phyloP scores from a whole-genome alignment of 208 protist genomes.

The Kentomonas sorsogonicus region DNA sequence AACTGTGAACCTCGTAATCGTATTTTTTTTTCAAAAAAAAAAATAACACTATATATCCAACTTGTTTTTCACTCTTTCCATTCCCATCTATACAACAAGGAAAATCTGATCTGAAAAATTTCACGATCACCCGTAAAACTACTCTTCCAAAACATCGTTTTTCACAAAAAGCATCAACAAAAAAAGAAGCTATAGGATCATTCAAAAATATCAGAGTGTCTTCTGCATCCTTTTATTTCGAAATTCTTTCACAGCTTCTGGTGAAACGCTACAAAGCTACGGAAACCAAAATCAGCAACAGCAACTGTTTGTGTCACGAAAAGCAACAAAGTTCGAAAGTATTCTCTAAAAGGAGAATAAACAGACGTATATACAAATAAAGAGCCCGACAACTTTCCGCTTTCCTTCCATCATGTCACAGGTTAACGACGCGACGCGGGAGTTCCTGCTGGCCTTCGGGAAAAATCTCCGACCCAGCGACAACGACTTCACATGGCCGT shows the following conservation, averaged over 20 bases:
- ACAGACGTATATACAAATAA: constrained; percentile 4
- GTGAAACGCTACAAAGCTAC: too few relatives aligned
- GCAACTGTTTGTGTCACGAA: too few relatives aligned
- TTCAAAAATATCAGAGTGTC: neutral
- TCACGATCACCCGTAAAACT: neutral
- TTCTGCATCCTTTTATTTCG: too few relatives aligned
- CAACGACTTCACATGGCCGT: too few relatives aligned
- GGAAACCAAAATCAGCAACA: too few relatives aligned
- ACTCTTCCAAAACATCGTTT: neutral
- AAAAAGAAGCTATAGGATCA: neutral
- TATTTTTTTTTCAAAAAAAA: neutral
- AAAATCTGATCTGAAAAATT: neutral
- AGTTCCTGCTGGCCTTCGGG: too few relatives aligned
- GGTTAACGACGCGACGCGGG: too few relatives aligned
- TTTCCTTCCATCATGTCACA: too few relatives aligned
- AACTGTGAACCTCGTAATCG: neutral
- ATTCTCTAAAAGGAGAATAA: constrained; percentile 3
- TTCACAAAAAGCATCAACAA: neutral
- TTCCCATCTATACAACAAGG: neutral
- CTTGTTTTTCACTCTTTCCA: neutral
- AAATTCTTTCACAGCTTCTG: too few relatives aligned
- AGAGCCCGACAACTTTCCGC: too few relatives aligned
- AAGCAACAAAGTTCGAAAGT: neutral
- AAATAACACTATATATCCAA: neutral
- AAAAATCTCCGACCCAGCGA: too few relatives aligned